Conservation (phyloP, 441 rosid genomes). For the Dalechampia spathulata region DNA sequence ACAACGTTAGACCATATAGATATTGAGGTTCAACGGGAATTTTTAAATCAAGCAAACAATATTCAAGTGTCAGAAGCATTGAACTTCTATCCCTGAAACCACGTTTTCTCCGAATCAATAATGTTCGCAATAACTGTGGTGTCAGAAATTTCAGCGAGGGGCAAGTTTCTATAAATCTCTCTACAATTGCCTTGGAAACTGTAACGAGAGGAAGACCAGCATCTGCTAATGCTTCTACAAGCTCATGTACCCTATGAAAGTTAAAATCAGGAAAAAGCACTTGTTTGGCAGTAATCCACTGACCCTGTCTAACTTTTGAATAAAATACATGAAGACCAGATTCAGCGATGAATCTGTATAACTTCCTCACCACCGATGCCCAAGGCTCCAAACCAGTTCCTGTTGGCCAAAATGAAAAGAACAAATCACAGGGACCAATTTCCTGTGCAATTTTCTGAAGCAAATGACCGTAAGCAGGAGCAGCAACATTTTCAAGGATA, state of each 20-base stretch:
- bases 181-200: conserved; percentile 60
- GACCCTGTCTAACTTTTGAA: conserved; percentile 94
- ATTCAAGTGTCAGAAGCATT: conserved; percentile 74
- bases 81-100: conserved; percentile 62
- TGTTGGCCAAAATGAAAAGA: conserved; percentile 90
- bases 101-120: conserved; percentile 74
- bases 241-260: conserved; percentile 62
- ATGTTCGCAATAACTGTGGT: conserved; percentile 68
- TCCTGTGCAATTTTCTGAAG: conserved; percentile 83
- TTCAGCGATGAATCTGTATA: conserved; percentile 67
- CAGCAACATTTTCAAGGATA: conserved; percentile 77
- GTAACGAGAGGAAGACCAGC: conserved; percentile 79
- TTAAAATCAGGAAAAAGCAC: conserved; percentile 89
- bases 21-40: conserved; percentile 40
- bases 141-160: conserved; percentile 77
- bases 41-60: conserved; percentile 79
- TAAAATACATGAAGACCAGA: conserved; percentile 68
- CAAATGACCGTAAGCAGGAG: conserved; percentile 92
- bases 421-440: conserved; percentile 80
- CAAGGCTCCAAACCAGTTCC: conserved; percentile 74
- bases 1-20: conserved; percentile 76
- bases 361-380: conserved; percentile 80
- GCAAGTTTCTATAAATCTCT: conserved; percentile 68
- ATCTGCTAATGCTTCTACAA: conserved; percentile 72
- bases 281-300: conserved; percentile 91